Conservation (phyloP, 208 protist genomes). For the Porcisia hertigi region DNA sequence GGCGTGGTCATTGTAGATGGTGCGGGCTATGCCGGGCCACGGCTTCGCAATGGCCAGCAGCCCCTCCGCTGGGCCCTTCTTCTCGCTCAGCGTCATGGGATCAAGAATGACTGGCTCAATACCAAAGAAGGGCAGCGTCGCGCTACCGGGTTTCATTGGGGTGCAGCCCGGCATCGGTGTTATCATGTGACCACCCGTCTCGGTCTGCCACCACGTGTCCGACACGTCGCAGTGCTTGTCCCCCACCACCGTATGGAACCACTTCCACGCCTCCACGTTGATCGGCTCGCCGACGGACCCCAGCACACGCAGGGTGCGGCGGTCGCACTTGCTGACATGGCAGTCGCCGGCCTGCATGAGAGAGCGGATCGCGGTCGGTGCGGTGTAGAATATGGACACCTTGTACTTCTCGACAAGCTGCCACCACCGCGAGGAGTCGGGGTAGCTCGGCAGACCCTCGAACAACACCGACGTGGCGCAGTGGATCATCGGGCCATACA, state of each 20-base stretch:
- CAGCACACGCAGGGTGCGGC: slow-evolving; percentile 89
- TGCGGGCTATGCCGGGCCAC: slow-evolving; percentile 94
- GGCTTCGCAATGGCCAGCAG: slow-evolving; percentile 88
- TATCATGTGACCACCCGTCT: slow-evolving; percentile 97
- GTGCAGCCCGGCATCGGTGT: slow-evolving; percentile 94
- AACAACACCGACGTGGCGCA: slow-evolving; percentile 96
- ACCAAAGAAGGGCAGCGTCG: slow-evolving; percentile 97
- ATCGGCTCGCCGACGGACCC: slow-evolving; percentile 98
- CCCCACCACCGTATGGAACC: slow-evolving; percentile 94
- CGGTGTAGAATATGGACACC: slow-evolving; percentile 97
- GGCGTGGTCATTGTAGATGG: slow-evolving; percentile 87
- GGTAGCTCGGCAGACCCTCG: slow-evolving; percentile 94
- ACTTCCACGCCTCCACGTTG: slow-evolving; percentile 94
- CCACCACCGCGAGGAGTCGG: slow-evolving; percentile 89
- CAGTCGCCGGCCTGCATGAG: slow-evolving; percentile 80
- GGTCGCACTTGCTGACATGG: slow-evolving; percentile 70
- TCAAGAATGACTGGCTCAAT: slow-evolving; percentile 93
- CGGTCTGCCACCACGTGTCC: slow-evolving; percentile 99
- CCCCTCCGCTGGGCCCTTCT: slow-evolving; percentile 72
- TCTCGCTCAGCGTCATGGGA: slow-evolving; percentile 39
- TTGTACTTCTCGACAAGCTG: slow-evolving; percentile 94
- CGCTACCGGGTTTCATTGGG: slow-evolving; percentile 94
- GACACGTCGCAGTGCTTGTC: slow-evolving; percentile 90
- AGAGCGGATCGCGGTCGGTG: slow-evolving; percentile 94
- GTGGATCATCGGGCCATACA: slow-evolving; percentile 98